phyloP scores from a whole-genome alignment of 2,329 filamentous ascomycete genomes.

The Epichloe scottii region DNA sequence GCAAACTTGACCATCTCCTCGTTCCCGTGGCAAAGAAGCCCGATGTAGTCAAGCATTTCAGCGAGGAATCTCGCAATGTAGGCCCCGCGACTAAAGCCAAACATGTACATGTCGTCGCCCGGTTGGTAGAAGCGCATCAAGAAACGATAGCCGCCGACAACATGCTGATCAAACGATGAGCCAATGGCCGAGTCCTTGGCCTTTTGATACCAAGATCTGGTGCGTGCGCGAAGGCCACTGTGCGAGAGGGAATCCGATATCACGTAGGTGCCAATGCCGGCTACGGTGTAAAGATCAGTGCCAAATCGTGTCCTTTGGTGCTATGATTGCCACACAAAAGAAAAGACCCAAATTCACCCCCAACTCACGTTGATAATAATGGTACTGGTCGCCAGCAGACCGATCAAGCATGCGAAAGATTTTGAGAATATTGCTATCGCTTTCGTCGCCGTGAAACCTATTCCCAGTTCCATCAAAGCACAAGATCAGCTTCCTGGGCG shows the following conservation, averaged over 20 bases:
- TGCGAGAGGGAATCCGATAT: slow-evolving; percentile 46
- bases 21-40: slow-evolving; percentile 67
- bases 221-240: slow-evolving; percentile 40
- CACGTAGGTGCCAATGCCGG: slow-evolving; percentile 63
- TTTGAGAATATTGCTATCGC: slow-evolving; percentile 55
- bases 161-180: slow-evolving; percentile 69
- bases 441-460: slow-evolving; percentile 50
- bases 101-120: slow-evolving; percentile 56
- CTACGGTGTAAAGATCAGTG: slow-evolving; percentile 18
- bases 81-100: slow-evolving; percentile 60
- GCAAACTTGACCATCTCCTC: slow-evolving; percentile 77
- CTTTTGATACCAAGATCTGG: slow-evolving; percentile 57
- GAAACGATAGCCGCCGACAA: slow-evolving; percentile 72
- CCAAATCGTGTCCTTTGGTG: neutral
- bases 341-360: neutral
- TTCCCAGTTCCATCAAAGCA: slow-evolving; percentile 55
- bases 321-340: fast-evolving
- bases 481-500: slow-evolving; percentile 37
- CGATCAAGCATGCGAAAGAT: slow-evolving; percentile 60
- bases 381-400: slow-evolving; percentile 46
- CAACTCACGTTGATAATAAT: slow-evolving; percentile 48
- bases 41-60: slow-evolving; percentile 76
- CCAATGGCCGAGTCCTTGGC: slow-evolving; percentile 71
- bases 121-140: slow-evolving; percentile 60
- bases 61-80: slow-evolving; percentile 66